Conservation (phyloP, 139 green algal species). For the Haematococcus lacustris region DNA sequence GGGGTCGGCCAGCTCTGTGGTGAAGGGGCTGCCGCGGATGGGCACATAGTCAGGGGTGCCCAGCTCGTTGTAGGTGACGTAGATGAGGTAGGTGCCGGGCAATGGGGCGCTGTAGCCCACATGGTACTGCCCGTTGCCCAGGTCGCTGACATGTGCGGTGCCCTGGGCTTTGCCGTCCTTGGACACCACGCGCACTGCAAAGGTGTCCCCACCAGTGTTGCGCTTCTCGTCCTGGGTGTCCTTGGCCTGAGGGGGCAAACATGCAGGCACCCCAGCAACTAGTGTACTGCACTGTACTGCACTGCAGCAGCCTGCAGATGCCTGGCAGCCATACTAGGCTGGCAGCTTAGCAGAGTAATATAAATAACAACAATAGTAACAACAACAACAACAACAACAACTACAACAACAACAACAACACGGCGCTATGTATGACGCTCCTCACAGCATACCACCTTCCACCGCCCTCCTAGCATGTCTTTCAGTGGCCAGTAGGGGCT, state of each 20-base stretch:
- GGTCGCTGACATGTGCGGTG: conserved; percentile 46
- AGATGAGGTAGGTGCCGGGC: conserved; percentile 49
- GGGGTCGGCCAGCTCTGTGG: conserved; percentile 48
- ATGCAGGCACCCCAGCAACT: neutral
- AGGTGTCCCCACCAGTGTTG: conserved; percentile 64
- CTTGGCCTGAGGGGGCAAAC: conserved; percentile 9
- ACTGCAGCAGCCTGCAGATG: no score
- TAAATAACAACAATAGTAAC: no score
- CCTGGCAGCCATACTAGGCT: no score
- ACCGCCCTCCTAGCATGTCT: no score
- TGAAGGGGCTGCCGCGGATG: conserved; percentile 72
- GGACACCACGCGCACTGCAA: conserved; percentile 47
- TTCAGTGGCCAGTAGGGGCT: no score
- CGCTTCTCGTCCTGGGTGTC: conserved; percentile 62
- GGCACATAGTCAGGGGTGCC: conserved; percentile 40
- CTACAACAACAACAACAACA: no score
- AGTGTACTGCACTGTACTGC: neutral
- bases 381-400: no score
- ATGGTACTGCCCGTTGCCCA: conserved; percentile 65
- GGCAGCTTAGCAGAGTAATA: no score
- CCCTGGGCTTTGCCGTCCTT: conserved; percentile 50
- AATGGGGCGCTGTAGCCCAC: conserved; percentile 47
- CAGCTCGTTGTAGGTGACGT: conserved; percentile 62
- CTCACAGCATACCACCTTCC: no score
- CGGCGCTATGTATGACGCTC: no score